Evolutionary conservation across 2,329 filamentous ascomycete species (phyloP).

Genomic region (Aureobasidium melanogenum): DNA sequence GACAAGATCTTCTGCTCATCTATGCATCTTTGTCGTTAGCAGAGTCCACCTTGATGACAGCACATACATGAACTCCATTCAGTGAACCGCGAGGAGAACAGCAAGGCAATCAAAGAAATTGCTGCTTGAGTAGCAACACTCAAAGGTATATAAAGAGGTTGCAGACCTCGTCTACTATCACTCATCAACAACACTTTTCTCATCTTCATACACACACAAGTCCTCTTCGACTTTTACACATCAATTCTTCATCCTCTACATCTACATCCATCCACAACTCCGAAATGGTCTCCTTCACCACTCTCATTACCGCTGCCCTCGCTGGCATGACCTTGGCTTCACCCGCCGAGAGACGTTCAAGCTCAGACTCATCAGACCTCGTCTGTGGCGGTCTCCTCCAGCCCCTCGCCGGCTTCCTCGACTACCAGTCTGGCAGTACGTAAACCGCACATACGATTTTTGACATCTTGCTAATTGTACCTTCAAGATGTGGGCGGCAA

Average conservation of each 20-base stretch:
- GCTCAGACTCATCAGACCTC: background rate
- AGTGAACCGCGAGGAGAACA: background rate
- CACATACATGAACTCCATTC: background rate
- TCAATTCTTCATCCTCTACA: background rate
- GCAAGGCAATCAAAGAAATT: background rate
- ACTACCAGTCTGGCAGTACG: slow-evolving; percentile 7
- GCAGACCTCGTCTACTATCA: background rate
- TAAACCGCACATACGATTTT: no score
- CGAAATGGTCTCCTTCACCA: background rate
- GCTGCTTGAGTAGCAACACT: background rate
- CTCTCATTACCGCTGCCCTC: background rate
- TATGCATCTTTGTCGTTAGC: background rate
- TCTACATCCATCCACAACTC: background rate
- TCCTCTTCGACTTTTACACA: background rate
- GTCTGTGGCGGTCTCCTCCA: slow-evolving; percentile 3
- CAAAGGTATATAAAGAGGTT: background rate
- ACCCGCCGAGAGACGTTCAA: background rate
- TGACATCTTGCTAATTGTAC: no score
- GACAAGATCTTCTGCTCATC: background rate
- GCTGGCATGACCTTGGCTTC: background rate
- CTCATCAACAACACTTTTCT: background rate
- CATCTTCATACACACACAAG: background rate
- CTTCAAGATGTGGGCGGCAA: background rate
- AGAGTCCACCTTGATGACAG: background rate
- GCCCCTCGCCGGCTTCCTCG: slow-evolving; percentile 6